Percentiles rank a stretch among this genome's conserved stretches.
Evolutionary conservation across 768 basidiomycete species (phyloP).

Genomic region (Tephrocybe rancida): DNA sequence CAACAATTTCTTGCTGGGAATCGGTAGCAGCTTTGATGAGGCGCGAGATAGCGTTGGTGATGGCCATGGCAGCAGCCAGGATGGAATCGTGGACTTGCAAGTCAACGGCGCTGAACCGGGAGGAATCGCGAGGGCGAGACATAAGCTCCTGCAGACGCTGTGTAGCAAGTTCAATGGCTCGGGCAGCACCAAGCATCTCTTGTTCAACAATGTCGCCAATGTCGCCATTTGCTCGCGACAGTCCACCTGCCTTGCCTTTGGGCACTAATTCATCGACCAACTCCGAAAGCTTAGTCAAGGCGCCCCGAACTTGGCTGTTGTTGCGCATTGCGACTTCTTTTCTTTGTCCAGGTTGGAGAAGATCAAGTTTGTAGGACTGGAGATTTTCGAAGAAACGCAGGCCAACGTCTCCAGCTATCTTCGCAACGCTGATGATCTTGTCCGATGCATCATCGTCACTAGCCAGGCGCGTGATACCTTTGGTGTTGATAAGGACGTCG

Average conservation of each 20-base stretch:
- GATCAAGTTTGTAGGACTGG: conserved; percentile 92
- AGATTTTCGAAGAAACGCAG: conserved; percentile 93
- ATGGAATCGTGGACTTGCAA: conserved; percentile 98
- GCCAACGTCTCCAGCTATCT: conserved; percentile 83
- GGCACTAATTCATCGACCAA: conserved; percentile 85
- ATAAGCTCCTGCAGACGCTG: conserved; percentile 90
- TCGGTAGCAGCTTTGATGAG: conserved; percentile 97
- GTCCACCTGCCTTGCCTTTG: conserved; percentile 71
- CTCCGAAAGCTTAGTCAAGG: conserved; percentile 85
- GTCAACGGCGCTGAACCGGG: conserved; percentile 89
- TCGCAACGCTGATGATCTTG: conserved; percentile 84
- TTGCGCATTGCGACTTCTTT: conserved; percentile 90
- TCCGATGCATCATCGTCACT: conserved; percentile 92
- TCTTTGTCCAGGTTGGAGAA: conserved; percentile 71
- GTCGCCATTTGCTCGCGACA: conserved; percentile 85
- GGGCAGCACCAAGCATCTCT: conserved; percentile 93
- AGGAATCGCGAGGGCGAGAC: conserved; percentile 84
- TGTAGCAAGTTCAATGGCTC: conserved; percentile 93
- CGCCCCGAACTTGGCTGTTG: conserved; percentile 82
- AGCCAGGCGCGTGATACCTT: conserved; percentile 92
- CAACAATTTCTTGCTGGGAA: conserved; percentile 97
- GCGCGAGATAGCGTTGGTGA: conserved; percentile 92
- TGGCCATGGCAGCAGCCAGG: conserved; percentile 89
- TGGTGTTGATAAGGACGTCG: conserved; percentile 91
- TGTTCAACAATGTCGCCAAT: conserved; percentile 95